These are phyloP conservation scores for Dillenia suffruticosa DNA, from an alignment of 164 flowering plant genomes.

Conservation along the genomic window DNA sequence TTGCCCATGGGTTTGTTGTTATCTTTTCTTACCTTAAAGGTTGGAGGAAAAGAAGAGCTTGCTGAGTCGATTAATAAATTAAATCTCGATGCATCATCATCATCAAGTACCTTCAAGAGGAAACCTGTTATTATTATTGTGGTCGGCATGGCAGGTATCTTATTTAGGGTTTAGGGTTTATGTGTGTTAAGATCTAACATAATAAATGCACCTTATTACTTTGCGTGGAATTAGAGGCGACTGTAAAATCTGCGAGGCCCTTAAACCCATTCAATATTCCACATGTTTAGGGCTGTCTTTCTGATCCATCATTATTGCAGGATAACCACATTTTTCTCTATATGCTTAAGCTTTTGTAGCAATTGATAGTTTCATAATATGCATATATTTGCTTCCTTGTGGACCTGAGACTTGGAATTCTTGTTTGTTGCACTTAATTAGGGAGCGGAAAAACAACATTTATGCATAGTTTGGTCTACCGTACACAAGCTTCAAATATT, in stretches of 20 bases:
- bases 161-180: background rate
- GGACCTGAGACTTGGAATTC: too few relatives aligned
- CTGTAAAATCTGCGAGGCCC: background rate
- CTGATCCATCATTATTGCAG: too few relatives aligned
- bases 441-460: conserved; percentile 98
- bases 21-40: conserved; percentile 13
- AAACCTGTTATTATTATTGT: conserved; percentile 86
- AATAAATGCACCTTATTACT: background rate
- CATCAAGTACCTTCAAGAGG: conserved; percentile 45
- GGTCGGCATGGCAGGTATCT: conserved; percentile 91
- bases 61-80: conserved; percentile 57
- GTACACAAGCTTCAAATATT: conserved; percentile 60
- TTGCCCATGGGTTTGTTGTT: background rate
- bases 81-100: conserved; percentile 43
- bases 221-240: too few relatives aligned
- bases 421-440: conserved; percentile 8
- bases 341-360: too few relatives aligned
- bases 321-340: too few relatives aligned
- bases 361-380: too few relatives aligned
- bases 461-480: conserved; percentile 77
- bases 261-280: too few relatives aligned
- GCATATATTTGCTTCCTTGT: too few relatives aligned
- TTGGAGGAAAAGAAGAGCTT: conserved; percentile 44
- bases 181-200: background rate
- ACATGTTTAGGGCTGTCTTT: too few relatives aligned